Base-by-base conservation (phyloP, 2,329 filamentous ascomycete species). In the Truncatella angustata region DNA sequence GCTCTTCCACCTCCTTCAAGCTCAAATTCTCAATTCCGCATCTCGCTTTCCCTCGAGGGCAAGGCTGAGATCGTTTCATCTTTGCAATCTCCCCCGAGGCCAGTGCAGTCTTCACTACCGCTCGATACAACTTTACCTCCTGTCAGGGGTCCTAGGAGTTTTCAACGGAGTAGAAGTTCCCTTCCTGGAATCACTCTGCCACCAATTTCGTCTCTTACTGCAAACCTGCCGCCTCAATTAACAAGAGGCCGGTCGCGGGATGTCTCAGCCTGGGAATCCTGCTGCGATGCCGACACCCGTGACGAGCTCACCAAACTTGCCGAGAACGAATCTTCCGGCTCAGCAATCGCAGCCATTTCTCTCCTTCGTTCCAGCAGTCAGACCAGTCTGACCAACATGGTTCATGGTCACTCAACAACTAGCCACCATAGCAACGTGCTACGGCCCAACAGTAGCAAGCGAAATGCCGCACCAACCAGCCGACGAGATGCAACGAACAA, bases 201-300 rank as follows among this genome's bases (percentile, higher is more conserved):
- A 21, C 78, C 80, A 46, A 79, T 82, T 53, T 79, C 79, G 4
- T 70, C 74, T 14, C 66, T 83, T 36, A 81, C 79, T 9, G 70
- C 61, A 68, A 73, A 58, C n/a, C 69, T 82, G 12, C 78, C 80
- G 23, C 81, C 80, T 18, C 75, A 76, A 32, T 73, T 86, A 16
- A 73, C 74, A 30, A 84, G 86, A 51, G 90, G 90, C 50, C 82
- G 93, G 52, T 96, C 92, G 52, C 85, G 90, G 50, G 90, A 97
- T 67, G 90, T 91, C 16, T 85, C 91, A 47, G 89, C 88, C 5
- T 97, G 93, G 93, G 90, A 96, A 64, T 91, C 91, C 52, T 92
- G 89, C 73, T 93, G 90, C 62, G 90, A 96, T 65, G 85, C 86
- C 6, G 89, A 94, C 58, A 74, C 82, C 48, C 85, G 88, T 39